Percentiles rank a stretch among this genome's conserved stretches.
Conservation (phyloP, 1,284 basidiomycete species). For the Cutaneotrichosporon cavernicola region DNA sequence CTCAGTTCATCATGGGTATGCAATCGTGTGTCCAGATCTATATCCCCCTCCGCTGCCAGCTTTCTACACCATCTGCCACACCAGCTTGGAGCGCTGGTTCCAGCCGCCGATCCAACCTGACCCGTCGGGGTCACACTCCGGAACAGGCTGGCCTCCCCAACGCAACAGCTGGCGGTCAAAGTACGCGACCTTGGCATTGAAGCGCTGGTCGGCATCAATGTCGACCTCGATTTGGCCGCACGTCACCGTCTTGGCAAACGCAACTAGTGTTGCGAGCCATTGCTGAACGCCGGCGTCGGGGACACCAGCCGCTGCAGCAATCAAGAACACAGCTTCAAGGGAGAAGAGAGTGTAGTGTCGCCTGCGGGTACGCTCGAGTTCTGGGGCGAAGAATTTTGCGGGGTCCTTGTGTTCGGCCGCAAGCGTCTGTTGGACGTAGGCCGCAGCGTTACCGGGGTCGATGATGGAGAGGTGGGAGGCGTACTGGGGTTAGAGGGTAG, state of each 20-base stretch:
- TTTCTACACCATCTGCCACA: conserved; percentile 31
- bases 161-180: conserved; percentile 31
- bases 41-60: neutral
- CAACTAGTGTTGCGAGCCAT: conserved; percentile 26
- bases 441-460: conserved; percentile 16
- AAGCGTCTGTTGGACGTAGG: neutral
- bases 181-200: conserved; percentile 30
- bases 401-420: conserved; percentile 18
- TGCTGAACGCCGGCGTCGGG: conserved; percentile 8
- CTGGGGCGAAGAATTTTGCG: conserved; percentile 25
- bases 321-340: conserved; percentile 38
- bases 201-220: conserved; percentile 31
- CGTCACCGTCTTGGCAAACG: conserved; percentile 25
- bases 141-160: conserved; percentile 24
- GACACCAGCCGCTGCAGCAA: conserved; percentile 8
- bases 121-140: conserved; percentile 29
- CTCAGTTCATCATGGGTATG: neutral
- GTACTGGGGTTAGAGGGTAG: conserved; percentile 19
- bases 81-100: conserved; percentile 31
- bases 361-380: conserved; percentile 31
- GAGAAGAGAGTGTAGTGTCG: conserved; percentile 40
- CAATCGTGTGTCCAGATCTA: too few species aligned
- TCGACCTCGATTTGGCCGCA: conserved; percentile 33
- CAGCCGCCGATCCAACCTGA: conserved; percentile 38
- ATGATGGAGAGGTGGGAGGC: conserved; percentile 31